Percentiles rank a stretch among this genome's conserved stretches.
These are phyloP conservation scores for Lentinula novae-zelandiae DNA, from an alignment of 1,284 basidiomycete species.

Conservation along the genomic window DNA sequence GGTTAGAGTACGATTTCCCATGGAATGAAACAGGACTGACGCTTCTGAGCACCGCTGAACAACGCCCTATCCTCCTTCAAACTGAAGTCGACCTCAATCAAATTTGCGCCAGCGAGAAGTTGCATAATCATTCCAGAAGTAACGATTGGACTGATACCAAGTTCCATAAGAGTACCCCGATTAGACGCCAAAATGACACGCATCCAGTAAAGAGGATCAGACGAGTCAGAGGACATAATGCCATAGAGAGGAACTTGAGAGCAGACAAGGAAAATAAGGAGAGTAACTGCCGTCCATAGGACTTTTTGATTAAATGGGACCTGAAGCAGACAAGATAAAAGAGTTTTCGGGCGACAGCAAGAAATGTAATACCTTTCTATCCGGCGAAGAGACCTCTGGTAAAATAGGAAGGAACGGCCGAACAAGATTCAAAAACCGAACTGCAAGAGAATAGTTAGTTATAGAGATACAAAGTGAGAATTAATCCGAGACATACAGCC, in stretches of 20 bases:
- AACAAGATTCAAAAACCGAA: constrained; percentile 95
- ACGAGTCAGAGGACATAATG: constrained; percentile 97
- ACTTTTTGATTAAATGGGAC: constrained; percentile 96
- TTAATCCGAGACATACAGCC: constrained; percentile 33
- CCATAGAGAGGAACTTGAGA: constrained; percentile 96
- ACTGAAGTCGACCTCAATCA: constrained; percentile 97
- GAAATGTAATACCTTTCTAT: constrained; percentile 72
- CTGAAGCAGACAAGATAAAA: constrained; percentile 35
- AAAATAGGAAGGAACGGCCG: constrained; percentile 91
- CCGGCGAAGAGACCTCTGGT: constrained; percentile 94
- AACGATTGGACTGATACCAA: constrained; percentile 96
- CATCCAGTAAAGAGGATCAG: constrained; percentile 99
- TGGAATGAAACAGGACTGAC: constrained; percentile 45
- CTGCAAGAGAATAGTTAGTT: constrained; percentile 32
- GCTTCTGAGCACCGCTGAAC: constrained; percentile 96
- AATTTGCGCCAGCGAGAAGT: constrained; percentile 93
- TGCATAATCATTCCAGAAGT: constrained; percentile 99
- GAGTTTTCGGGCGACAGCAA: constrained; percentile 7
- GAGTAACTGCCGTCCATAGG: constrained; percentile 95
- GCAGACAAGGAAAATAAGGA: constrained; percentile 97
- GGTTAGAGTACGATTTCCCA: not conserved
- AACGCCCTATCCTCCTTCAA: constrained; percentile 96
- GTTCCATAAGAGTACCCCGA: constrained; percentile 98
- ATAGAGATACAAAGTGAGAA: not conserved
- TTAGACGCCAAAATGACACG: constrained; percentile 98